Percentiles rank a stretch among this genome's conserved stretches.
phyloP scores from a whole-genome alignment of 208 protist species.

The Leishmania amazonensis region DNA sequence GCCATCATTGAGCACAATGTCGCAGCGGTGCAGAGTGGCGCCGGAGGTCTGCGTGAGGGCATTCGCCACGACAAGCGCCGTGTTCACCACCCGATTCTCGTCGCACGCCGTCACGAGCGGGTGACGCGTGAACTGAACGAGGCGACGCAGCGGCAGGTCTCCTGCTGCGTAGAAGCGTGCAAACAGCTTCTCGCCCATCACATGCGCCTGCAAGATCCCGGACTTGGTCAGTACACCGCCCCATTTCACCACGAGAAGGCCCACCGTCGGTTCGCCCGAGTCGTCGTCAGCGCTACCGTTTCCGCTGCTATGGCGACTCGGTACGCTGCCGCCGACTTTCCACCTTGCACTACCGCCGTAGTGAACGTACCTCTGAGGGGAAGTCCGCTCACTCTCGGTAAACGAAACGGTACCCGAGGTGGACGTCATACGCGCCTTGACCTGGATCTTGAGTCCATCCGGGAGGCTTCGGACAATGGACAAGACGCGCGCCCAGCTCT shows the following conservation, averaged over 20 bases:
- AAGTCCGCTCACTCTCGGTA: conserved; percentile 8
- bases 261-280: conserved; percentile 12
- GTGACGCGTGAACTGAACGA: conserved; percentile 43
- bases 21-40: conserved; percentile 26
- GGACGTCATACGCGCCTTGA: conserved; percentile 29
- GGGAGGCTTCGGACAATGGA: conserved; percentile 45
- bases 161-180: conserved; percentile 62
- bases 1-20: conserved; percentile 39
- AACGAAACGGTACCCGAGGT: conserved; percentile 30
- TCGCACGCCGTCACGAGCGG: conserved; percentile 39
- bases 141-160: conserved; percentile 44
- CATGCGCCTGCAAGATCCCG: conserved; percentile 47
- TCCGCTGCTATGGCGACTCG: neutral
- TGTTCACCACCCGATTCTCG: conserved; percentile 48
- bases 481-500: conserved; percentile 48
- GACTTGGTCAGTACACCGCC: conserved; percentile 51
- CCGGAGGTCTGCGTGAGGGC: conserved; percentile 44
- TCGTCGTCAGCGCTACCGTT: conserved; percentile 14
- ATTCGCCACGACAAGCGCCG: conserved; percentile 51
- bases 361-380: neutral
- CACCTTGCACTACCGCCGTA: neutral
- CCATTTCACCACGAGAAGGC: conserved; percentile 66
- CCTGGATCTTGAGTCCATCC: conserved; percentile 41
- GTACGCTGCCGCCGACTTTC: neutral
- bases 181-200: conserved; percentile 55